Evolutionary conservation across 345 rosid species (phyloP).

Genomic region (Aquilaria sinensis): DNA sequence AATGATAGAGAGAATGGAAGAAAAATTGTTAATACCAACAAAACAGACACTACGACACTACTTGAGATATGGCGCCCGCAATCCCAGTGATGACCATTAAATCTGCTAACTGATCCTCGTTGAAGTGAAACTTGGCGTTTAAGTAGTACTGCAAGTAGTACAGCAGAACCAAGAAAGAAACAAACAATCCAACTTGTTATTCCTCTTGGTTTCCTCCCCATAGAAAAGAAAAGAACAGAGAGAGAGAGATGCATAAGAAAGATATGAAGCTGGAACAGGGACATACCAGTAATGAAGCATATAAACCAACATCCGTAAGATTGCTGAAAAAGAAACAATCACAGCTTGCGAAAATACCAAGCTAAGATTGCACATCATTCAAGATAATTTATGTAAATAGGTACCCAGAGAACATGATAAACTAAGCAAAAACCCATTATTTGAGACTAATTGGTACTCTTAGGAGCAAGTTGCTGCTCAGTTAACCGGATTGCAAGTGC

Average conservation of each 20-base stretch:
- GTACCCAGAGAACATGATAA: background rate
- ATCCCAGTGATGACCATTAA: slow-evolving; percentile 75
- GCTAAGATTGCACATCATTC: slow-evolving; percentile 28
- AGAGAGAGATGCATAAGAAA: no score
- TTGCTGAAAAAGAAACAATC: slow-evolving; percentile 63
- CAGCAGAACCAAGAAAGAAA: background rate
- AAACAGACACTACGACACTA: slow-evolving; percentile 10
- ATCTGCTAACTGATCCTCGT: slow-evolving; percentile 86
- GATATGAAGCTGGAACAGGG: background rate
- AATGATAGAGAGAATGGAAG: slow-evolving; percentile 1
- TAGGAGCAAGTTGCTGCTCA: no score
- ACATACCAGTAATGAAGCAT: slow-evolving; percentile 68
- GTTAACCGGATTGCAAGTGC: no score
- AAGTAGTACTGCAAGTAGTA: slow-evolving; percentile 54
- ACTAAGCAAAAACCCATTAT: no score
- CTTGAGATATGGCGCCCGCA: slow-evolving; percentile 87
- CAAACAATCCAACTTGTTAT: slow-evolving; percentile 2
- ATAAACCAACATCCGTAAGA: slow-evolving; percentile 72
- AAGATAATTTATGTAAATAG: background rate
- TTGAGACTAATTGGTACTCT: no score
- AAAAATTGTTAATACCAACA: background rate
- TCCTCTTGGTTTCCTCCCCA: background rate
- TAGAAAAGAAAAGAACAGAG: no score
- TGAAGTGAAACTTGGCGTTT: slow-evolving; percentile 81
- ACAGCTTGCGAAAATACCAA: slow-evolving; percentile 69